Evolutionary conservation across 75 land plant genomes (phyloP).

Genomic region (Chamaecyparis obtusa): DNA sequence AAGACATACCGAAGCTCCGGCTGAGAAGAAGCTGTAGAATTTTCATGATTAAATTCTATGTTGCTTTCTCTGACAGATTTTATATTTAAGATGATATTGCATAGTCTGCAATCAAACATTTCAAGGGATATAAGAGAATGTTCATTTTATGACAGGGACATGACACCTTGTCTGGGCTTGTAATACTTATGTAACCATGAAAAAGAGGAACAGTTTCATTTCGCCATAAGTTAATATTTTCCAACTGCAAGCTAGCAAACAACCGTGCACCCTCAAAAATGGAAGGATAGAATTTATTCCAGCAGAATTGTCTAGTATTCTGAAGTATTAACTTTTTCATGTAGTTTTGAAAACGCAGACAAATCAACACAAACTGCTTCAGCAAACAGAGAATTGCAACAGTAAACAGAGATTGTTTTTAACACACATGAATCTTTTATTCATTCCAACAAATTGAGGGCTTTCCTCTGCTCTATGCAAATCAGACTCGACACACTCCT

Average conservation of each 20-base stretch:
- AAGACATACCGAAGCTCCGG: neutral
- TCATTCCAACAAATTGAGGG: too few species aligned
- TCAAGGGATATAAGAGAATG: neutral
- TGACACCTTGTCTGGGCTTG: neutral
- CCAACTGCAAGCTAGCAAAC: neutral
- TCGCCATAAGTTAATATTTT: neutral
- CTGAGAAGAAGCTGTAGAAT: neutral
- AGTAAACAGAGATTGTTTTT: too few species aligned
- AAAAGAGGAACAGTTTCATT: neutral
- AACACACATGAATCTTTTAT: too few species aligned
- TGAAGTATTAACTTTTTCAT: neutral
- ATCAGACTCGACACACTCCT: too few species aligned
- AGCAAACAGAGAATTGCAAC: too few species aligned
- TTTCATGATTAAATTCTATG: neutral
- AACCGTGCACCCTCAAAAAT: neutral
- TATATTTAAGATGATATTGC: neutral
- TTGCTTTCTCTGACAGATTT: neutral
- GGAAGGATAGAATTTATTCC: neutral
- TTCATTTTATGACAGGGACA: neutral
- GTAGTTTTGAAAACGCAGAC: too few species aligned
- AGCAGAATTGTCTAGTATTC: neutral
- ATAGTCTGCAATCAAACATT: neutral
- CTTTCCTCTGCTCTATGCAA: too few species aligned
- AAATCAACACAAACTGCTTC: too few species aligned
- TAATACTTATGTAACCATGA: neutral